Conservation (phyloP, 352 stramenopile species). For the Phytopythium aichiense region DNA sequence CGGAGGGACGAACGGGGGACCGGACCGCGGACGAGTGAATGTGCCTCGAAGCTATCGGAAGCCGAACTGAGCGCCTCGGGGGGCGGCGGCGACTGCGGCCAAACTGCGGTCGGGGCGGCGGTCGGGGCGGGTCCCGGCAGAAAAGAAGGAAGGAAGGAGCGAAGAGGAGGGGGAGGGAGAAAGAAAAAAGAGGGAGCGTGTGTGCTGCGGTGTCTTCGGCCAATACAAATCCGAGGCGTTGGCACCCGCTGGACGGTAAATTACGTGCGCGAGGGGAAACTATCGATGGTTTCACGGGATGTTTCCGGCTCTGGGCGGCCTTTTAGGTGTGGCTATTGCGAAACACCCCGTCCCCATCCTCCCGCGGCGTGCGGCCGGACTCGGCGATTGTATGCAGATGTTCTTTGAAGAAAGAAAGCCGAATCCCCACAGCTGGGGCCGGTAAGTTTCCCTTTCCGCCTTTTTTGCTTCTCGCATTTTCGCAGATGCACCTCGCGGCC, state of each 20-base stretch:
- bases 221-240: too few species aligned
- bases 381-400: neutral
- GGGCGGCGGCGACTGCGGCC: neutral
- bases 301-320: neutral
- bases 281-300: constrained; percentile 4
- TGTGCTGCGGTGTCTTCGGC: neutral
- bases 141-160: neutral
- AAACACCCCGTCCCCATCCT: constrained; percentile 2
- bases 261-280: neutral
- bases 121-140: neutral
- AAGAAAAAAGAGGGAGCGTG: neutral
- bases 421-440: neutral
- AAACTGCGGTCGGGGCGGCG: neutral
- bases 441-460: neutral
- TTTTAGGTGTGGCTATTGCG: neutral
- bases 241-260: neutral
- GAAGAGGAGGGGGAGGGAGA: neutral
- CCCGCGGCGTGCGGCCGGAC: neutral
- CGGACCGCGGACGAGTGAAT: constrained; percentile 5
- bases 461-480: constrained; percentile 1
- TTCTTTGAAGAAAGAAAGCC: constrained; percentile 4
- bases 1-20: neutral
- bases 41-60: constrained; percentile 28
- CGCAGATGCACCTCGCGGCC: neutral
- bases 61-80: constrained; percentile 21